A percentile compares a stretch with the other conserved stretches of the same genome.
These are phyloP conservation scores for Theobroma grandiflorum DNA, from an alignment of 441 rosid genomes.

Conservation along the genomic window DNA sequence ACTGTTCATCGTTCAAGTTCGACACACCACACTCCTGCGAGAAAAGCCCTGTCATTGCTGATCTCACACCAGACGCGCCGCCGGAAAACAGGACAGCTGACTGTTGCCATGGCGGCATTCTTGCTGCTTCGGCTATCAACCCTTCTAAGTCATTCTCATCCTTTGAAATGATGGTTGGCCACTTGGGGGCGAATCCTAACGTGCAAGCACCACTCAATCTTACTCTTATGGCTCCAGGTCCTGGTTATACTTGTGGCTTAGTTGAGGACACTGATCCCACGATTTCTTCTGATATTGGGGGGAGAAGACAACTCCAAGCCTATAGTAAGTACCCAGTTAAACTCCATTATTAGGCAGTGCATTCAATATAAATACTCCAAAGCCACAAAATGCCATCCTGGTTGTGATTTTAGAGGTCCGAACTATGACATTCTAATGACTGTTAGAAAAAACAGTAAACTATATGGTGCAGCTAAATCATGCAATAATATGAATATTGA, in stretches of 20 bases:
- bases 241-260: conserved; percentile 62
- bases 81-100: conserved; percentile 39
- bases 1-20: conserved; percentile 46
- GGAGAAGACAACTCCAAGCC: conserved; percentile 61
- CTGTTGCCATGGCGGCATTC: conserved; percentile 58
- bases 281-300: conserved; percentile 48
- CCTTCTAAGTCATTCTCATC: conserved; percentile 58
- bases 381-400: not conserved
- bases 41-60: conserved; percentile 50
- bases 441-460: not conserved
- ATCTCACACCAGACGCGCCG: conserved; percentile 44
- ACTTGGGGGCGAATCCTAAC: conserved; percentile 37
- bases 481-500: not conserved
- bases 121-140: conserved; percentile 58
- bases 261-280: conserved; percentile 50
- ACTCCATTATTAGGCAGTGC: not conserved
- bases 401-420: not conserved
- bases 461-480: not conserved
- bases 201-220: conserved; percentile 49
- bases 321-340: conserved; percentile 44
- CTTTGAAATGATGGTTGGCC: conserved; percentile 53
- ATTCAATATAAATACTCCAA: not conserved
- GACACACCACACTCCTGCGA: conserved; percentile 55
- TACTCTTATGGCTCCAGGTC: conserved; percentile 59
- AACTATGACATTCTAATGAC: not conserved